Conservation (phyloP, 148 eudicot species). For the Oxyria digyna region DNA sequence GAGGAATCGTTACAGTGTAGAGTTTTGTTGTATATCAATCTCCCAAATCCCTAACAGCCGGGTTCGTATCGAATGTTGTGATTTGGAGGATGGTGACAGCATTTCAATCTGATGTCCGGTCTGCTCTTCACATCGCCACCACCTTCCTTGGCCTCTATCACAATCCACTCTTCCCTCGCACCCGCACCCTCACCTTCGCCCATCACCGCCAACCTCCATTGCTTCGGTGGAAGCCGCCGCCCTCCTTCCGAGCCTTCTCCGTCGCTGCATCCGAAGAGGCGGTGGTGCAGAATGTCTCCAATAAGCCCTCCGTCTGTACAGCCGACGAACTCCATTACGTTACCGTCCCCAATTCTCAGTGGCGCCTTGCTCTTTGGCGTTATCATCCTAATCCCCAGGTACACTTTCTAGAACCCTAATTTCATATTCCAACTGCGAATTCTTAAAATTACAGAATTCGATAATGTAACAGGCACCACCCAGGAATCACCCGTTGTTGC, state of each 20-base stretch:
- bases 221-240: background rate
- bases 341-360: constrained; percentile 30
- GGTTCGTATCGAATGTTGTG: background rate
- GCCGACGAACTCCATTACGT: constrained; percentile 90
- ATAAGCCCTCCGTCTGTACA: constrained; percentile 64
- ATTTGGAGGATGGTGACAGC: background rate
- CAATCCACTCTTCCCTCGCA: constrained; percentile 2
- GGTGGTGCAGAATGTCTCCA: constrained; percentile 10
- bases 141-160: background rate
- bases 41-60: background rate
- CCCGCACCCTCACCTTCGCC: constrained; percentile 5
- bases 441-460: background rate
- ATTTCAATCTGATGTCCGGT: constrained; percentile 9
- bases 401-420: too few relatives aligned
- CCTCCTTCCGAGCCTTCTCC: background rate
- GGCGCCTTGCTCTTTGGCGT: constrained; percentile 87
- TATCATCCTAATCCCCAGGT: constrained; percentile 71
- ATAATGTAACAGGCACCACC: constrained; percentile 34
- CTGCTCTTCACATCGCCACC: constrained; percentile 7
- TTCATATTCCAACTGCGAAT: background rate
- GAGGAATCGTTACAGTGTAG: background rate
- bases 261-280: background rate
- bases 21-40: background rate
- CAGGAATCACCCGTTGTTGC: constrained; percentile 80
- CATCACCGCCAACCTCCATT: background rate